These are phyloP conservation scores for Echites panduratus DNA, from an alignment of 257 asterid genomes.

Conservation along the genomic window DNA sequence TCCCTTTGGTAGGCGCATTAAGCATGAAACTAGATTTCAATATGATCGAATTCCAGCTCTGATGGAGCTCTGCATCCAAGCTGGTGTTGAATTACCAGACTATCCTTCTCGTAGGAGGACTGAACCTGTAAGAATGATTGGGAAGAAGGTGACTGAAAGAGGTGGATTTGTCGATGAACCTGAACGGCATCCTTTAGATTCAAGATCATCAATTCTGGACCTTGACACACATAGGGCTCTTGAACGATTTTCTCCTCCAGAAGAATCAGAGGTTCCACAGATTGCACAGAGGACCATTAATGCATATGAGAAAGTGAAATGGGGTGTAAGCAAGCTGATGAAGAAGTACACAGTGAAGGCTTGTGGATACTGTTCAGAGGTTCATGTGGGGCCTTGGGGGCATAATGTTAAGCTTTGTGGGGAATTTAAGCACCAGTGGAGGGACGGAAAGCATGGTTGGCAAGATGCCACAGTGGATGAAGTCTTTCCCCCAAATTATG, in stretches of 20 bases:
- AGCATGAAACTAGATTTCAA: conserved; percentile 74
- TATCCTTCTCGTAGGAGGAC: conserved; percentile 85
- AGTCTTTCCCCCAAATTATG: conserved; percentile 76
- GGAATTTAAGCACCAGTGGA: conserved; percentile 93
- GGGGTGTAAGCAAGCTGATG: conserved; percentile 77
- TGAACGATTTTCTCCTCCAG: conserved; percentile 59
- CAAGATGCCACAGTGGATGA: conserved; percentile 92
- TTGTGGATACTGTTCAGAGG: conserved; percentile 93
- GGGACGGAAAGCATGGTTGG: conserved; percentile 98
- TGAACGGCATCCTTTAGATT: conserved; percentile 16
- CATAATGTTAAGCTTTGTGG: conserved; percentile 93
- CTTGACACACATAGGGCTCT: conserved; percentile 65
- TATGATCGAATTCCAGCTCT: conserved; percentile 83
- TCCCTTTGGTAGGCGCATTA: conserved; percentile 76
- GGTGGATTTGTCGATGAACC: conserved; percentile 76
- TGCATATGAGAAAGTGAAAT: conserved; percentile 59
- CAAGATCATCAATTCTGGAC: conserved; percentile 34
- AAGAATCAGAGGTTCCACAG: conserved; percentile 30
- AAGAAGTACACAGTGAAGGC: conserved; percentile 81
- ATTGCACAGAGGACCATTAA: conserved; percentile 64
- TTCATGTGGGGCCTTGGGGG: conserved; percentile 97
- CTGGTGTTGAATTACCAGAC: conserved; percentile 79
- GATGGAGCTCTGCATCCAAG: conserved; percentile 96
- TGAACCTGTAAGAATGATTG: conserved; percentile 73
- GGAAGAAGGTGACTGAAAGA: conserved; percentile 60